A percentile compares a stretch with the other conserved stretches of the same genome.
Conservation (phyloP, 371 early-diverging fungal species). For the Coemansia sp. region DNA sequence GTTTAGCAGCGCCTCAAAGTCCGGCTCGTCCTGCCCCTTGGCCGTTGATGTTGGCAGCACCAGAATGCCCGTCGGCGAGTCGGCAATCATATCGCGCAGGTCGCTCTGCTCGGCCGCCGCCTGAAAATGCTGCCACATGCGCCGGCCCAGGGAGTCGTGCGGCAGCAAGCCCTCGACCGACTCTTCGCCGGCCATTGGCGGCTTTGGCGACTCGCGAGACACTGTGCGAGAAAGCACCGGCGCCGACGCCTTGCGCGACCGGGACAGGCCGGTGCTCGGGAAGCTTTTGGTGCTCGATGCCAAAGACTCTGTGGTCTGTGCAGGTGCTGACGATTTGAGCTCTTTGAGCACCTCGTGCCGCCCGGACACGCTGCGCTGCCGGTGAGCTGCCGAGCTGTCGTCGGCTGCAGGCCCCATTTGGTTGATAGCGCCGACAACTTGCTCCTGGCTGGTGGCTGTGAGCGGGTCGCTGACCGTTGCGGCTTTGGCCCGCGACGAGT, state of each 20-base stretch:
- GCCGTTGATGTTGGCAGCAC: constrained; percentile 23
- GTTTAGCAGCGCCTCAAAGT: constrained; percentile 29
- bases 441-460: neutral
- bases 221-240: neutral
- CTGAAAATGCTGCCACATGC: constrained; percentile 38
- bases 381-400: neutral
- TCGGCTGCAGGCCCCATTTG: constrained; percentile 27
- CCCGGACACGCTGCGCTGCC: constrained; percentile 10
- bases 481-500: constrained; percentile 10
- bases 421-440: constrained; percentile 27
- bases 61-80: constrained; percentile 20
- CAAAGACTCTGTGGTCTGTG: neutral
- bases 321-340: neutral
- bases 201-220: neutral
- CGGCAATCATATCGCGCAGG: constrained; percentile 37
- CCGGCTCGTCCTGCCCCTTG: neutral
- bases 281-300: constrained; percentile 9
- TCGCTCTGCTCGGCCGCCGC: constrained; percentile 27
- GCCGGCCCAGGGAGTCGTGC: constrained; percentile 31
- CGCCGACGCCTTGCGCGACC: constrained; percentile 23
- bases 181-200: neutral
- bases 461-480: constrained; percentile 31
- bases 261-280: constrained; percentile 44
- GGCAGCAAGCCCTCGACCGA: constrained; percentile 5
- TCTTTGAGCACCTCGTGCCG: constrained; percentile 30